phyloP scores from a whole-genome alignment of 352 stramenopile genomes.

The Pythium aquatile region DNA sequence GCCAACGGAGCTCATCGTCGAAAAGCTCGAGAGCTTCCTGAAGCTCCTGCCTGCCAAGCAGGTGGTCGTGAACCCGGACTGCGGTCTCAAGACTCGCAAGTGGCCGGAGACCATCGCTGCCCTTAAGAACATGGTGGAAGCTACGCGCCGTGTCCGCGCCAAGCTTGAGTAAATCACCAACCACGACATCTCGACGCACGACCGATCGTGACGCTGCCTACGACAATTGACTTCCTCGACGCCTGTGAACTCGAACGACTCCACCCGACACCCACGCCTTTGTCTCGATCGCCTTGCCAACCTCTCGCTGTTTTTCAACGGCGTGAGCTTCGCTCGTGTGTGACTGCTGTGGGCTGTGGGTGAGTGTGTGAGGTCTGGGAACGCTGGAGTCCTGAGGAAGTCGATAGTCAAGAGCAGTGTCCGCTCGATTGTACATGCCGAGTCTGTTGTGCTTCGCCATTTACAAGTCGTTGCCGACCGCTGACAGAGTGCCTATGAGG shows the following conservation, averaged over 20 bases:
- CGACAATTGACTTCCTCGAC: background rate
- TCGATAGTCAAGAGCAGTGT: background rate
- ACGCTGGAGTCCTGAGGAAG: background rate
- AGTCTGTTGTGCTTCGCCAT: background rate
- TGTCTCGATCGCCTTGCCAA: background rate
- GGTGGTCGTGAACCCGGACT: conserved; percentile 92
- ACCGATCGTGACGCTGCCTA: background rate
- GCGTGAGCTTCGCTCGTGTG: background rate
- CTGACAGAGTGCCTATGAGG: background rate
- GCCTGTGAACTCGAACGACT: background rate
- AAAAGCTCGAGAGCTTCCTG: conserved; percentile 87
- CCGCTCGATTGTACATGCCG: background rate
- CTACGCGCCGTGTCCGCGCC: conserved; percentile 68
- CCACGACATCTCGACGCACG: conserved; percentile 8
- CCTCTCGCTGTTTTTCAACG: background rate
- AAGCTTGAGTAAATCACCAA: conserved; percentile 33
- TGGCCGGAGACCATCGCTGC: conserved; percentile 91
- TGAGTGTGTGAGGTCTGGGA: background rate
- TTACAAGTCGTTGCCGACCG: background rate
- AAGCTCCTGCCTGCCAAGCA: conserved; percentile 72
- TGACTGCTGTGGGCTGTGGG: background rate
- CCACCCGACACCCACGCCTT: background rate
- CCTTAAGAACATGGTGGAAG: conserved; percentile 89
- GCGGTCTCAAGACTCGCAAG: conserved; percentile 91
- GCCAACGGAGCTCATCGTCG: conserved; percentile 82